Evolutionary conservation across 2,329 filamentous ascomycete species (phyloP), one percentile per base, ranked within the genome.

Genomic region (Cladophialophora yegresii): DNA sequence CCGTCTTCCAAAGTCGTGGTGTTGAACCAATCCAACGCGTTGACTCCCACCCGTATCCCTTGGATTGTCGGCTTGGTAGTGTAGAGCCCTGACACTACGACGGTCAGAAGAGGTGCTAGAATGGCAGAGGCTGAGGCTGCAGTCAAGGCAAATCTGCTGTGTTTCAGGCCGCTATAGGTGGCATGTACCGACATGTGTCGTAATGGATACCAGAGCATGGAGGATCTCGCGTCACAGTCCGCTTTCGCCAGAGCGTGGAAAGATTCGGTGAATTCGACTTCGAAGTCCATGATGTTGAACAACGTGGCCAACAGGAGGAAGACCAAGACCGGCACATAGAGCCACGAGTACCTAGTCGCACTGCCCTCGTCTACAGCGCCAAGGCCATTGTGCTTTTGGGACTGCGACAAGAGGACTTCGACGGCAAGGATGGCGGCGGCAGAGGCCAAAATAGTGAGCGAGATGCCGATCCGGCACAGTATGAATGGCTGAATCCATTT

Each of bases 41-140:
- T 68, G 20, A 74, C 61, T 4, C 57, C 43, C 23, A 66, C 40
- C 4, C 54, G 47, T 36, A 56, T 57, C n/a, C 47, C 49, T 7
- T 62, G 69, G 9, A 72, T 33, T 1, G 66, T 59, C 10, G 69
- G 58, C 8, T 69, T 61, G 16, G 54, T 62, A 12, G 66, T 63
- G 28, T 74, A 69, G 4, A 75, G 69, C 43, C 74, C 72, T 13
- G 73, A 65, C 8, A 72, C 70, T 2, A 72, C 62, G 40, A 72
- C 70, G 45, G 70, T 71, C 30, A 72, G 59, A 2, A 71, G 67
- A 10, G 70, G 66, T 16, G 70, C 65, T n/a, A 72, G 61, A 56
- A 67, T 59, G 12, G 70, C 67, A 45, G 70, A 64, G 12, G 65
- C 50, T 28, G 67, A 73, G n/a, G 67, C 64, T 22, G 63, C 63